These are phyloP conservation scores for Aspergillus felis DNA, from an alignment of 2,329 filamentous ascomycete species.

Conservation along the genomic window DNA sequence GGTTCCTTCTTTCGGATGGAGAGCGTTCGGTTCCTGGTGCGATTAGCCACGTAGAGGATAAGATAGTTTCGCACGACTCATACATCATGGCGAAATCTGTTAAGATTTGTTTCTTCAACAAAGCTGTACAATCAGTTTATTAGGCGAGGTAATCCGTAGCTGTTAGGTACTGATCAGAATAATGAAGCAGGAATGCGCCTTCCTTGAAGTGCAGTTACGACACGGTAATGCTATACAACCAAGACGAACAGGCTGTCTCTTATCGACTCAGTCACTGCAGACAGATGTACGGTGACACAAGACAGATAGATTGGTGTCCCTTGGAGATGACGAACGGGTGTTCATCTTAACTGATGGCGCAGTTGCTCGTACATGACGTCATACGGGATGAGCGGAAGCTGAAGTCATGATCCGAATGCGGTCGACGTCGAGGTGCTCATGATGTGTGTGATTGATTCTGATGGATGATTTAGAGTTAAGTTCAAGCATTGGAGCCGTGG, in stretches of 20 bases:
- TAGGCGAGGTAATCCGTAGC: neutral
- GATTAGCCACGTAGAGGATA: neutral
- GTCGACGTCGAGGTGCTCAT: slow-evolving; percentile 1
- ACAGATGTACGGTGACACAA: neutral
- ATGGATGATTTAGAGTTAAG: neutral
- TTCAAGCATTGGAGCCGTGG: neutral
- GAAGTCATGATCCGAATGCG: slow-evolving; percentile 25
- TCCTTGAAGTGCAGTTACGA: slow-evolving; percentile 4
- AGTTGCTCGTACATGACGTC: slow-evolving; percentile 26
- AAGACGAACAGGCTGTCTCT: neutral
- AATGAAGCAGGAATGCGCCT: slow-evolving; percentile 9
- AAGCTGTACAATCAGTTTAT: neutral
- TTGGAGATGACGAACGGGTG: neutral
- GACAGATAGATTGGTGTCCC: neutral
- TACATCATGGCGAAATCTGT: neutral
- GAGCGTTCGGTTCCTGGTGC: slow-evolving; percentile 40
- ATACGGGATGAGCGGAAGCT: slow-evolving; percentile 25
- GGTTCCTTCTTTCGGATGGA: slow-evolving; percentile 37
- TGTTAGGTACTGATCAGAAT: neutral
- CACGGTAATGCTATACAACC: neutral
- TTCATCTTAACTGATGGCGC: slow-evolving; percentile 3
- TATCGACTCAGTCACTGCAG: neutral
- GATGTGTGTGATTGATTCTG: slow-evolving; percentile 1
- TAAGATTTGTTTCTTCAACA: neutral
- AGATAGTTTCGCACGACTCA: neutral